Evolutionary conservation across 192 early-diverging fungal species (phyloP).

Genomic region (Coemansia sp.): DNA sequence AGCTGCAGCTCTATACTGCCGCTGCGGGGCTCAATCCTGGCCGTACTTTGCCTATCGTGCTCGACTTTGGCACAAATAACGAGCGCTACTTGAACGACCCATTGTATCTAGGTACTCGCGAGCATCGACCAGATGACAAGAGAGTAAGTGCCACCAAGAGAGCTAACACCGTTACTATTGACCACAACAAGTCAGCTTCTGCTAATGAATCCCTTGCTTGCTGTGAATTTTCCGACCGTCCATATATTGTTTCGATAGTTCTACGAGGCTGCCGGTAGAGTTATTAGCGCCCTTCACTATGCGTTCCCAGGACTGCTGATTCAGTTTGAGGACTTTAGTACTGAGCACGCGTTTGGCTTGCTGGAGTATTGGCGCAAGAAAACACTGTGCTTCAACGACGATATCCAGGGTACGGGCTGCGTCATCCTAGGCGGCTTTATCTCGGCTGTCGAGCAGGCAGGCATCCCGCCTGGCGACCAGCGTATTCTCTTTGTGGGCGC

Average conservation of each 20-base stretch:
- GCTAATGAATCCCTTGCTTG: constrained; percentile 58
- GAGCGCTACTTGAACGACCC: constrained; percentile 74
- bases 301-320: constrained; percentile 82
- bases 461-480: constrained; percentile 69
- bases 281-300: constrained; percentile 65
- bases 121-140: constrained; percentile 60
- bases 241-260: constrained; percentile 48
- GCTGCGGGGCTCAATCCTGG: constrained; percentile 81
- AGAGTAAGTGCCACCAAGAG: constrained; percentile 11
- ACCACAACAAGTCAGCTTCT: constrained; percentile 67
- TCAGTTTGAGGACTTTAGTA: constrained; percentile 96
- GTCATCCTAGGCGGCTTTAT: constrained; percentile 92
- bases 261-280: constrained; percentile 72
- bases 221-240: constrained; percentile 57
- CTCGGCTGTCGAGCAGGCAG: constrained; percentile 71
- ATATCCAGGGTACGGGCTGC: constrained; percentile 69
- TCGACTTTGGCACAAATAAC: constrained; percentile 90
- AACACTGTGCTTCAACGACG: constrained; percentile 90
- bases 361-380: constrained; percentile 74
- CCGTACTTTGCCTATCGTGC: constrained; percentile 80
- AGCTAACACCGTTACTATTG: neutral
- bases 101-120: constrained; percentile 76
- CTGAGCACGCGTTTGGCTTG: constrained; percentile 86
- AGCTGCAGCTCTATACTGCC: constrained; percentile 83
- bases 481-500: constrained; percentile 93